A percentile compares a stretch with the other conserved stretches of the same genome.
Conservation (phyloP, 2,329 filamentous ascomycete species). For the Pyrenophora tritici-repentis region DNA sequence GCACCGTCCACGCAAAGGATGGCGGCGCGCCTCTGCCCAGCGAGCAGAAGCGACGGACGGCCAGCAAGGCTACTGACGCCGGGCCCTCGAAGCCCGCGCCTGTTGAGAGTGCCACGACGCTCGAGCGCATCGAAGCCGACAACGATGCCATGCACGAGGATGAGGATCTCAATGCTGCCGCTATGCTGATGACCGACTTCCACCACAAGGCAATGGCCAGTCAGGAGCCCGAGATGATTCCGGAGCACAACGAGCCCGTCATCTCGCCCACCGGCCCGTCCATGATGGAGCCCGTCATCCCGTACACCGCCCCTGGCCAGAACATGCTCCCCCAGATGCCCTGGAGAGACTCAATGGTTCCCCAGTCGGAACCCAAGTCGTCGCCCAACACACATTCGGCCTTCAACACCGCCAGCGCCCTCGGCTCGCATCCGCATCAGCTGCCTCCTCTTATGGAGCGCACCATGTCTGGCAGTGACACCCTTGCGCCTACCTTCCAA, state of each 20-base stretch:
- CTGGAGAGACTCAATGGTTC: conserved; percentile 90
- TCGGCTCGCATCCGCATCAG: conserved; percentile 64
- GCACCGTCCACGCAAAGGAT: conserved; percentile 98
- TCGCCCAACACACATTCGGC: conserved; percentile 67
- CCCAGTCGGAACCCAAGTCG: conserved; percentile 74
- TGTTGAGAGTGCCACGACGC: conserved; percentile 80
- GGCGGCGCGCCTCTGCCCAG: conserved; percentile 91
- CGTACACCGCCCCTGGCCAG: conserved; percentile 70
- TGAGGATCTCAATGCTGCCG: conserved; percentile 95
- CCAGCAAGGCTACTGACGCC: conserved; percentile 60
- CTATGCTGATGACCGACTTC: conserved; percentile 97
- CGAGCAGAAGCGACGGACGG: conserved; percentile 85
- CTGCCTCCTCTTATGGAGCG: conserved; percentile 72
- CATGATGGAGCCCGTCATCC: conserved; percentile 76
- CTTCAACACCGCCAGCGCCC: conserved; percentile 63
- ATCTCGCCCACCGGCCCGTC: conserved; percentile 74
- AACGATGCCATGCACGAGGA: conserved; percentile 85
- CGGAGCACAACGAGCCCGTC: conserved; percentile 64
- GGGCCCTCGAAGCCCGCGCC: conserved; percentile 75
- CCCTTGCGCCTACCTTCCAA: conserved; percentile 68
- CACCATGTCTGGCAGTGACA: conserved; percentile 62
- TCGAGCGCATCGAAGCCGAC: conserved; percentile 91
- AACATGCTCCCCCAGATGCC: conserved; percentile 85
- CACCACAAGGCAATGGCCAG: conserved; percentile 90
- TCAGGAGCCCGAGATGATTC: conserved; percentile 63